A percentile compares a stretch with the other conserved stretches of the same genome.
These are phyloP conservation scores for Apophysomyces variabilis DNA, from an alignment of 371 early-diverging fungal genomes.

Conservation along the genomic window DNA sequence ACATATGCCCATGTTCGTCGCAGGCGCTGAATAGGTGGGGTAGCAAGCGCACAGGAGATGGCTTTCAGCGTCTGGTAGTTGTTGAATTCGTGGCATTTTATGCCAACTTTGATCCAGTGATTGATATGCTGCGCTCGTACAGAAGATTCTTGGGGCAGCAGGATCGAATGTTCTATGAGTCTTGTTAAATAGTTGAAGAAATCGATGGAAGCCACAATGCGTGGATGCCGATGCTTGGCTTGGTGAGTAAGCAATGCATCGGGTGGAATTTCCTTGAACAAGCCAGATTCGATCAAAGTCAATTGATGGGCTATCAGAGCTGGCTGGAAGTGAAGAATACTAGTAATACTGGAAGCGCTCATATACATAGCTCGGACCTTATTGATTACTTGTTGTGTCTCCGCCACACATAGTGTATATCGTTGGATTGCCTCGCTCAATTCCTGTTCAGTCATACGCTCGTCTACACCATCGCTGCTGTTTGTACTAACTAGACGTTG, in stretches of 20 bases:
- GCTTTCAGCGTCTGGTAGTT: conserved; percentile 77
- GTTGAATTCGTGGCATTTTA: conserved; percentile 54
- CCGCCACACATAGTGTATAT: conserved; percentile 39
- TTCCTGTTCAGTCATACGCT: conserved; percentile 8
- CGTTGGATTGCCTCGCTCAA: conserved; percentile 33
- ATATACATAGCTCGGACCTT: conserved; percentile 53
- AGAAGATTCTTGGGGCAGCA: conserved; percentile 56
- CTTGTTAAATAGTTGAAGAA: conserved; percentile 82
- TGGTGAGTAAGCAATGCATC: conserved; percentile 65
- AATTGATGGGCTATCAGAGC: conserved; percentile 72
- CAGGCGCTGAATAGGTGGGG: conserved; percentile 72
- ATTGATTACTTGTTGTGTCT: conserved; percentile 43
- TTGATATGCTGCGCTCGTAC: conserved; percentile 63
- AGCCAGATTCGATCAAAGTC: conserved; percentile 67
- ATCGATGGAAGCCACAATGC: conserved; percentile 70
- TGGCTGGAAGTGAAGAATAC: conserved; percentile 63
- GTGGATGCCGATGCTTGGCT: conserved; percentile 60
- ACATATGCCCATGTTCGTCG: conserved; percentile 75
- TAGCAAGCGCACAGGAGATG: conserved; percentile 65
- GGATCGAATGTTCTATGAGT: conserved; percentile 69
- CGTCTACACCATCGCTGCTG: neutral
- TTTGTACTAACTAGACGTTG: conserved; percentile 8
- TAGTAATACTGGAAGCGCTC: conserved; percentile 55
- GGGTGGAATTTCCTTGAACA: conserved; percentile 65
- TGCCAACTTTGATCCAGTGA: conserved; percentile 73